These are phyloP conservation scores for Eragrostis curvula DNA, from an alignment of 176 grass and related monocot genomes.

Conservation along the genomic window DNA sequence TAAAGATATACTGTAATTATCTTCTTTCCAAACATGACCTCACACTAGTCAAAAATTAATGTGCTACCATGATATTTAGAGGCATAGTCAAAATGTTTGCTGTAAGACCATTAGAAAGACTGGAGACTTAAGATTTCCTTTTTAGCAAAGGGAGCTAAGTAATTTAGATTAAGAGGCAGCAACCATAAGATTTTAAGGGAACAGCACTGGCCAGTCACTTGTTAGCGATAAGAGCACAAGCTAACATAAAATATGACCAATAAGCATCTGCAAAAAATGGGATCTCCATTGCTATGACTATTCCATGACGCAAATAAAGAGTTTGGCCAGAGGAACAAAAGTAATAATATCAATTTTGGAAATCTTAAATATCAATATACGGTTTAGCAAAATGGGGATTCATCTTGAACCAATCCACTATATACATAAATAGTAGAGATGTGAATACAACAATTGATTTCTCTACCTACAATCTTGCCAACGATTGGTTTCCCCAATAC, in stretches of 20 bases:
- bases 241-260: neutral
- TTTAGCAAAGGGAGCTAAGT: slow-evolving; percentile 10
- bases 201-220: neutral
- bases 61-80: no score
- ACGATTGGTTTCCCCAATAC: slow-evolving; percentile 27
- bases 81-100: no score
- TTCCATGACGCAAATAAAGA: neutral
- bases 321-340: neutral
- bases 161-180: neutral
- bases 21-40: no score
- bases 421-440: slow-evolving; percentile 47
- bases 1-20: no score
- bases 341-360: neutral
- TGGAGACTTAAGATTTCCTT: slow-evolving; percentile 13
- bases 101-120: no score
- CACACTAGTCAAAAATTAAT: no score
- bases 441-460: slow-evolving; percentile 28
- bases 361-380: slow-evolving; percentile 29
- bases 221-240: neutral
- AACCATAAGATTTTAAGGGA: slow-evolving; percentile 9
- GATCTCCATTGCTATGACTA: neutral
- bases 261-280: neutral
- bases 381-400: slow-evolving; percentile 30
- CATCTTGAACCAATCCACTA: slow-evolving; percentile 43
- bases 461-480: slow-evolving; percentile 37